Evolutionary conservation across 768 basidiomycete species (phyloP), one percentile per base, ranked within the genome.

Genomic region (Mrakia hoshinonis): DNA sequence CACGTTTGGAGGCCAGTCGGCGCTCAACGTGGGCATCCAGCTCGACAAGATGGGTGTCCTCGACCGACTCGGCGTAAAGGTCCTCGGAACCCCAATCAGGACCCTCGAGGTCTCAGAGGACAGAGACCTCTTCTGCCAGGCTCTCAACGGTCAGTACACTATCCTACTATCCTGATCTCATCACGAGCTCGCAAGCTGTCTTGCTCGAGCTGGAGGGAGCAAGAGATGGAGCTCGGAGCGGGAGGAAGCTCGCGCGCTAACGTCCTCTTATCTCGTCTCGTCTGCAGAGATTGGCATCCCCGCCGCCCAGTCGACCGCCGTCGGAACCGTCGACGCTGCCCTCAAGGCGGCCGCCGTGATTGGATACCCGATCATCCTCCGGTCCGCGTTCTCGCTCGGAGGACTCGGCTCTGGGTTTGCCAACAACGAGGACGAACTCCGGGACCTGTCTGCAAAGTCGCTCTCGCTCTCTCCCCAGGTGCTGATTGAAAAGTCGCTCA

Each of bases 391-490:
- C 81, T 96, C 96, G 39, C 87, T 99, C 34, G 96, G 96, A 79
- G 96, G 96, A 78, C 87, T 99, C 74, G 96, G 96, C 68, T 96
- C 94, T 76, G 96, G 96, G 55, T 99, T 99, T 78, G 96, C 96
- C 61, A 87, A 95, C 77, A 87, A 97, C 79, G 84, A 91, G 15
- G 90, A 96, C 73, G 96, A 99, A 83, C 82, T 99, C 69, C 89
- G 92, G 70, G 94, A 99, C 80, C 83, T 99, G 29, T 86, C 92
- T 52, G 94, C 96, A 29, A 95, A 91, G 81, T 86, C 88, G 78
- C 85, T 99, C 67, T 87, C 87, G 77, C 84, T 98, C 36, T 90
- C 88, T 75, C 95, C 96, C 60, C 96, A 98, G 79, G 91, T 98
- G 54, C 85, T 99, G 69, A 93, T 99, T 74, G 96, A 98, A 81